Base-by-base conservation (phyloP, 164 flowering plant species). In the Nymphaea colorata region DNA sequence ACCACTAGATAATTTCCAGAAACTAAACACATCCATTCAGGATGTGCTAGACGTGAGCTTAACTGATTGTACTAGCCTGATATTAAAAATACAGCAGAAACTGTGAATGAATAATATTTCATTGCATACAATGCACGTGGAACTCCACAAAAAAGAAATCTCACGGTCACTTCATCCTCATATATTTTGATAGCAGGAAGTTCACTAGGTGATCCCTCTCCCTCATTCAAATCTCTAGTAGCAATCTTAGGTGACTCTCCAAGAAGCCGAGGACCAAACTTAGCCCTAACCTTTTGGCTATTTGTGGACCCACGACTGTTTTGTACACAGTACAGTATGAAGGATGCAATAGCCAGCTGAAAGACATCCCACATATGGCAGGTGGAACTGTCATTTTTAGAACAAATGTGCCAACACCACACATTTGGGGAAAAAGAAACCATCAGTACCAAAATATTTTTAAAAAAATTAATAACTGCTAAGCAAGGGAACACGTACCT, bases 341-440 rank as follows among this genome's bases (percentile, higher is more conserved):
- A 90, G 63, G 98, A 92, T 64, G 99, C 96, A 67, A 81, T 78
- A 10, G 98, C 99, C 73, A 95, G 90, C 72, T 86, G 98, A 78
- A 95, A 95, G 15, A 91, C 90, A 81, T 95, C 99, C 96, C 99
- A 95, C 62, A 87, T 79, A 82, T 95, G 98, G 71, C 88, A 79
- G 41, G 83, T 79, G 4, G 99, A 87, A 78, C 99, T 95, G 85
- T 78, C 14, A 51, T 51, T 51, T 51, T 15, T 8, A 51, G 3
- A 51, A 51, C 57, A 51, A 51, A 51, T 51, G 14, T 8, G 57
- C 3, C 57, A 51, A 7, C 36, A 25, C 36, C 36, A 25, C 36
- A 25, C 36, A 25, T 25, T 25, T 25, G 36, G 36, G 36, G 36
- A 25, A 25, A 25, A 25, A 25, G 36, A 25, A 51, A 15, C 57